These are phyloP conservation scores for Colletotrichum sp. DNA, from an alignment of 2,329 filamentous ascomycete species.

Conservation along the genomic window DNA sequence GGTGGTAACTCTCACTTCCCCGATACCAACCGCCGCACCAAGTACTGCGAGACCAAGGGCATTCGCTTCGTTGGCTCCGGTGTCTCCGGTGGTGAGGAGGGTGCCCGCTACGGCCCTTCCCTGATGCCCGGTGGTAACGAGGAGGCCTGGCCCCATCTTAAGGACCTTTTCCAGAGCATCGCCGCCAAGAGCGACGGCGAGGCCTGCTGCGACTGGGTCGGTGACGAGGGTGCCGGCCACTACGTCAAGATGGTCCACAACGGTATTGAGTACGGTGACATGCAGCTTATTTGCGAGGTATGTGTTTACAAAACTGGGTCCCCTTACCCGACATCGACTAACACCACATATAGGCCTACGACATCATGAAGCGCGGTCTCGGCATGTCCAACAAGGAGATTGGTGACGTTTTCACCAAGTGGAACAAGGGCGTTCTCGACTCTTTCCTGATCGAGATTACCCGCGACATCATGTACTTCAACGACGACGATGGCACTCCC, in stretches of 20 bases:
- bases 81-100: slow-evolving; percentile 99
- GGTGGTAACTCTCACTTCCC: slow-evolving; percentile 99
- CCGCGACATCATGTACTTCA: slow-evolving; percentile 97
- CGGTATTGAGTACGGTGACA: slow-evolving; percentile 99
- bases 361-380: slow-evolving; percentile 99
- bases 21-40: slow-evolving; percentile 95
- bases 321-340: not conserved
- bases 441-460: slow-evolving; percentile 99
- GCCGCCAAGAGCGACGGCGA: slow-evolving; percentile 97
- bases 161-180: slow-evolving; percentile 98
- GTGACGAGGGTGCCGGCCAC: slow-evolving; percentile 98
- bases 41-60: slow-evolving; percentile 85
- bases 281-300: slow-evolving; percentile 99
- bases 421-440: slow-evolving; percentile 98
- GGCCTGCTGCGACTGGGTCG: slow-evolving; percentile 99
- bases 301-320: slow-evolving; percentile 26
- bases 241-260: slow-evolving; percentile 99
- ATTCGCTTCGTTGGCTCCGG: slow-evolving; percentile 95
- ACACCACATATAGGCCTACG: slow-evolving; percentile 77
- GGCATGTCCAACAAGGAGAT: slow-evolving; percentile 92
- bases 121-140: slow-evolving; percentile 99
- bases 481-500: slow-evolving; percentile 88
- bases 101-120: slow-evolving; percentile 95
- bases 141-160: slow-evolving; percentile 97
- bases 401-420: slow-evolving; percentile 90